Base-by-base conservation (phyloP, 805 yeast species). In the Yamadazyma laniorum region DNA sequence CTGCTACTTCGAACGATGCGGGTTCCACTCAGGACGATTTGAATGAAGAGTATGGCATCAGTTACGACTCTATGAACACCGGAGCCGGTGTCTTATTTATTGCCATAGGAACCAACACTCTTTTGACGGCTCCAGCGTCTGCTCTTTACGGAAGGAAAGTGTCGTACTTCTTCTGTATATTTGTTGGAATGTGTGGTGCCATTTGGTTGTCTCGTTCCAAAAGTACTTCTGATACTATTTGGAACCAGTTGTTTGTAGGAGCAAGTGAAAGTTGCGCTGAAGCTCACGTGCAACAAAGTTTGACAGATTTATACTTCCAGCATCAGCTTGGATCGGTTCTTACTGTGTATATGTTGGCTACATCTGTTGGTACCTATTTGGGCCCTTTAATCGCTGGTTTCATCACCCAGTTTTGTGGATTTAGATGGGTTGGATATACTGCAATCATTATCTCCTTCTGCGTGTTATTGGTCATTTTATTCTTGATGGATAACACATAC, bases 321-420 rank as follows among this genome's bases (percentile, higher is more conserved):
- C 68, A 64, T 44, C 77, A 72, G 49, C 59, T 74, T 32, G 79
- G 79, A 25, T 55, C 75, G 14, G 73, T 69, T 6, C 63, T 73
- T 47, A 73, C 77, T 1, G 65, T 76, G 17, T 79, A 79, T 52
- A 76, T 78, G 42, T 56, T 70, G 41, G 75, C 82, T 11, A 63
- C 81, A 13, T 65, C 77, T 25, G 67, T 69, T 9, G 76, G 80
- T 7, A 73, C 78, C 29, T 79, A 63, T 48, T 56, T 77, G 40
- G 83, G 82, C 3, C 83, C 84, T 4, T 61, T 79, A 48, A 65
- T 78, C 33, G 80, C 82, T 9, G 82, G 82, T 9, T 74, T 75
- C 47, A 74, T 79, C 39, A 67, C 69, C 21, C 67, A 71, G 34
- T 69, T 66, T 19, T 58, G 66, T 18, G 74, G 76, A 5, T 79